Conservation (phyloP, 164 flowering plant species). For the Dillenia suffruticosa region DNA sequence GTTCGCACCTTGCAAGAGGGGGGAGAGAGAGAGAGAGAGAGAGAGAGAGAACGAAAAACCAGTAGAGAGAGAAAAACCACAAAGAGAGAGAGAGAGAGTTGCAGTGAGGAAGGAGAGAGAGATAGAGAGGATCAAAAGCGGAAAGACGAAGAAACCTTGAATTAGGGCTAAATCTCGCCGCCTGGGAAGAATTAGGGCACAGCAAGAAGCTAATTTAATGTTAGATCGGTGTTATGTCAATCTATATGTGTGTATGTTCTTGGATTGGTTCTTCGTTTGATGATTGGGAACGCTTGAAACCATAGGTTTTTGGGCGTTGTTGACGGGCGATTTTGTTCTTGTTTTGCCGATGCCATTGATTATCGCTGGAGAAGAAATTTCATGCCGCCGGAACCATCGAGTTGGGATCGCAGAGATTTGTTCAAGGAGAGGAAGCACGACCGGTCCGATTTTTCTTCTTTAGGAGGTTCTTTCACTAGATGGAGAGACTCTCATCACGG, state of each 20-base stretch:
- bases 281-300: slow-evolving; percentile 2
- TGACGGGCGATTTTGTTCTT: slow-evolving; percentile 5
- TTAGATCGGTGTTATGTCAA: not conserved
- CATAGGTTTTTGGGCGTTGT: slow-evolving; percentile 8
- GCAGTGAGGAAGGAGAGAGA: not conserved
- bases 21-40: slow-evolving; percentile 2
- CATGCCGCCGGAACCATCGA: slow-evolving; percentile 95
- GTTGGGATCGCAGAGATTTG: slow-evolving; percentile 89
- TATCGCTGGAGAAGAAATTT: slow-evolving; percentile 17
- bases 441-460: slow-evolving; percentile 27
- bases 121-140: slow-evolving; percentile 2
- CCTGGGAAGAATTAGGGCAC: slow-evolving; percentile 12
- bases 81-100: slow-evolving; percentile 5
- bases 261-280: not conserved
- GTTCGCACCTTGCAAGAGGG: slow-evolving; percentile 13
- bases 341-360: slow-evolving; percentile 35
- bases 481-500: slow-evolving; percentile 65
- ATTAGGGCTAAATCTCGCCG: not conserved
- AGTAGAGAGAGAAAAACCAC: slow-evolving; percentile 9
- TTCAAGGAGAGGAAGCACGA: slow-evolving; percentile 78
- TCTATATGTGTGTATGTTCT: not conserved
- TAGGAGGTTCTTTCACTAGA: slow-evolving; percentile 27
- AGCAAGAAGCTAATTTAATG: not conserved
- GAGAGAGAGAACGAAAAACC: not conserved
- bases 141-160: not conserved